Percentiles rank a stretch among this genome's conserved stretches.
Conservation (phyloP, 225 moss, liverwort and hornwort species). For the Marchantia paleacea region DNA sequence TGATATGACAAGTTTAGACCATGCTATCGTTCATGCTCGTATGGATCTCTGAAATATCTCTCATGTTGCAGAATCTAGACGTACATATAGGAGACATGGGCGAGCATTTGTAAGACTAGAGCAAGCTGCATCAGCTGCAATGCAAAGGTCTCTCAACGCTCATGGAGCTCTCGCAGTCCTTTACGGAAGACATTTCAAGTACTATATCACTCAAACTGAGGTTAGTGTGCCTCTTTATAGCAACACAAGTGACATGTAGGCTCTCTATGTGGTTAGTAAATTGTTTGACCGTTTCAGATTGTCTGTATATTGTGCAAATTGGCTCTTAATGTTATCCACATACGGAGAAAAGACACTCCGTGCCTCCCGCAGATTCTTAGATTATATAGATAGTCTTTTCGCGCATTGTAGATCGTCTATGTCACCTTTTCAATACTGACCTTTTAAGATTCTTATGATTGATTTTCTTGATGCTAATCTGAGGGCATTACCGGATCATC, state of each 20-base stretch:
- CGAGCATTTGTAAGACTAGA: slow-evolving; percentile 78
- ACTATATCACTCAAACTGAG: slow-evolving; percentile 81
- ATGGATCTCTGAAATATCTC: not conserved
- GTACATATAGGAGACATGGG: slow-evolving; percentile 74
- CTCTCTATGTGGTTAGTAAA: not conserved
- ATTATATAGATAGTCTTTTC: too few relatives aligned
- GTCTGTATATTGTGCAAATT: too few relatives aligned
- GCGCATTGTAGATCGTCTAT: too few relatives aligned
- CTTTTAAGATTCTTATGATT: too few relatives aligned
- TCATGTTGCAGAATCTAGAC: slow-evolving; percentile 69
- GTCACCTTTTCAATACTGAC: too few relatives aligned
- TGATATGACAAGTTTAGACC: not conserved
- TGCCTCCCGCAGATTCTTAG: too few relatives aligned
- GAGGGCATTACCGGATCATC: too few relatives aligned
- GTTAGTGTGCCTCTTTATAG: slow-evolving; percentile 29
- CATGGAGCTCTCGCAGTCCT: slow-evolving; percentile 77
- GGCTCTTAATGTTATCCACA: too few relatives aligned
- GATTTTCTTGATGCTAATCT: too few relatives aligned
- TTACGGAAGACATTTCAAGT: slow-evolving; percentile 75
- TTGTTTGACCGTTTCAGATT: too few relatives aligned
- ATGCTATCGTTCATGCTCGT: not conserved
- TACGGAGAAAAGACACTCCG: too few relatives aligned
- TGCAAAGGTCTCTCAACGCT: slow-evolving; percentile 74
- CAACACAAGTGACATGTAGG: not conserved
- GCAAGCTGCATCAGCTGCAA: slow-evolving; percentile 77